A percentile compares a stretch with the other conserved stretches of the same genome.
phyloP scores from a whole-genome alignment of 495 filamentous ascomycete genomes.

The Bacidia rubella region DNA sequence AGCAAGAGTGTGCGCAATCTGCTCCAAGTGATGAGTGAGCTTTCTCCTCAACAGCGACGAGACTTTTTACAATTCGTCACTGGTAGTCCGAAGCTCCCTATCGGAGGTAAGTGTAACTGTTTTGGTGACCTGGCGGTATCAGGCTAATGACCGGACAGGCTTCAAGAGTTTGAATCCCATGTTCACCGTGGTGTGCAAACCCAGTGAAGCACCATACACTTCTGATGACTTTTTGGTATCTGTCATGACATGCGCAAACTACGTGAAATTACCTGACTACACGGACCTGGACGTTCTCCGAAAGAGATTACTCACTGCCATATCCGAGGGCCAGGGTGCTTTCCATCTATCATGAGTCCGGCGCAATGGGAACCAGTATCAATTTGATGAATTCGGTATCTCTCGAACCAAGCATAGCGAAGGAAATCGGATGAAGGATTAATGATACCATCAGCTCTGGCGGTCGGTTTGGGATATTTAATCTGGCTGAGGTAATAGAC shows the following conservation, averaged over 20 bases:
- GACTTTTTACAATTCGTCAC: constrained; percentile 98
- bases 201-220: constrained; percentile 83
- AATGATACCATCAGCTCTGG: background rate
- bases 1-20: constrained; percentile 92
- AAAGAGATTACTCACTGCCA: constrained; percentile 66
- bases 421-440: constrained; percentile 5
- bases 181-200: constrained; percentile 98
- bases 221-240: constrained; percentile 96
- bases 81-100: constrained; percentile 95
- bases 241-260: constrained; percentile 99
- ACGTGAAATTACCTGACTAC: constrained; percentile 97
- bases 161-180: constrained; percentile 95
- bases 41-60: constrained; percentile 58
- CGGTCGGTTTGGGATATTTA: background rate
- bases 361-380: background rate
- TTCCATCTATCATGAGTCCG: constrained; percentile 75
- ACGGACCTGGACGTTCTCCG: constrained; percentile 63
- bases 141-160: constrained; percentile 37
- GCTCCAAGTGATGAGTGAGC: constrained; percentile 88
- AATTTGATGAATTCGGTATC: constrained; percentile 3
- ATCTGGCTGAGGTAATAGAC: background rate
- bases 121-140: background rate
- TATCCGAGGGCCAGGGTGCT: constrained; percentile 94
- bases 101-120: constrained; percentile 53
- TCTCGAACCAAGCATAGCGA: constrained; percentile 6